Conservation (phyloP, 2,329 filamentous ascomycete species). For the Penicillium crustosum region DNA sequence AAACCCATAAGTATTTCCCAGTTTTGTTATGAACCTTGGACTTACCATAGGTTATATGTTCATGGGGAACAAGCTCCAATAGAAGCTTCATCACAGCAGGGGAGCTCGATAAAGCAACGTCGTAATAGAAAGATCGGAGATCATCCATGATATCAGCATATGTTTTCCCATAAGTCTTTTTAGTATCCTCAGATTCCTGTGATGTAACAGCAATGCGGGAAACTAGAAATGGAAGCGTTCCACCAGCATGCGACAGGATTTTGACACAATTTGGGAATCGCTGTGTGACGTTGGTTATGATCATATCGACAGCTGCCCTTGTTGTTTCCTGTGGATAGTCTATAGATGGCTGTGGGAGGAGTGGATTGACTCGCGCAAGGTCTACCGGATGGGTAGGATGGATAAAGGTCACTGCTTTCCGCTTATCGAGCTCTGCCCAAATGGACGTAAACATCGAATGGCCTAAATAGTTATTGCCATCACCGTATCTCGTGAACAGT, state of each 20-base stretch:
- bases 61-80: not conserved
- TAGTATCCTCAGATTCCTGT: not conserved
- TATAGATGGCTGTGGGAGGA: not conserved
- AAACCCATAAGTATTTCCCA: not conserved
- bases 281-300: not conserved
- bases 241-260: not conserved
- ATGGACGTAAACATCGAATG: too few species aligned
- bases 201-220: not conserved
- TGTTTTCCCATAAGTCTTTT: not conserved
- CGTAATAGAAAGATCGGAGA: not conserved
- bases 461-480: too few species aligned
- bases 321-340: not conserved
- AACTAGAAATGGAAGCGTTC: not conserved
- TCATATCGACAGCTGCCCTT: not conserved
- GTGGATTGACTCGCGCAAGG: too few species aligned
- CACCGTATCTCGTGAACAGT: too few species aligned
- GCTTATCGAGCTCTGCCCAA: too few species aligned
- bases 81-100: not conserved
- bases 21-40: not conserved
- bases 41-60: not conserved
- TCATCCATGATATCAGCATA: not conserved
- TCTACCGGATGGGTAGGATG: too few species aligned
- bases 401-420: too few species aligned
- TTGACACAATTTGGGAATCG: not conserved
- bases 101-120: not conserved